Percentiles rank a stretch among this genome's conserved stretches.
Conservation (phyloP, 176 grass and related monocot genomes). For the Tillandsia fasciculata region DNA sequence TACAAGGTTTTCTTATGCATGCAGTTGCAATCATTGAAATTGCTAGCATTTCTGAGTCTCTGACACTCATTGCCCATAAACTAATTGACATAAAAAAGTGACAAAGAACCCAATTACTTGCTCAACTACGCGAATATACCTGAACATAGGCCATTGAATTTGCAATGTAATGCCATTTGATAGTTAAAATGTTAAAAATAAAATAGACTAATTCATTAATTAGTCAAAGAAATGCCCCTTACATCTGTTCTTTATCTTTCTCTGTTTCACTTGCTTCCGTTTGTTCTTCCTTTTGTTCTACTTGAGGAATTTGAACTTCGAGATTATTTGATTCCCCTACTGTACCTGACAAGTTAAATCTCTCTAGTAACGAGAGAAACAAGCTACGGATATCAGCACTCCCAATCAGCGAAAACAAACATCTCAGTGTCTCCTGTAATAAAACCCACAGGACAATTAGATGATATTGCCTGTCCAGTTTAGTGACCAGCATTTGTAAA, state of each 20-base stretch:
- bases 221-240: conserved; percentile 12
- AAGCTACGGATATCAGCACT: conserved; percentile 43
- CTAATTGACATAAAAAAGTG: too few relatives aligned
- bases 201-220: conserved; percentile 13
- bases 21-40: too few relatives aligned
- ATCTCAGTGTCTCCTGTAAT: conserved; percentile 69
- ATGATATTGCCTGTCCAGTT: background rate
- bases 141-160: background rate
- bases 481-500: background rate
- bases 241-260: conserved; percentile 46
- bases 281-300: conserved; percentile 16
- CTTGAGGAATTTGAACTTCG: conserved; percentile 36
- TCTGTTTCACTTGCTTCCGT: conserved; percentile 26
- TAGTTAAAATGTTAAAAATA: conserved; percentile 6
- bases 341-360: conserved; percentile 46
- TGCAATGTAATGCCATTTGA: background rate
- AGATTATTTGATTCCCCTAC: conserved; percentile 29
- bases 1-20: too few relatives aligned
- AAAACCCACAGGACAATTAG: conserved; percentile 7
- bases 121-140: too few relatives aligned
- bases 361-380: conserved; percentile 71
- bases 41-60: too few relatives aligned
- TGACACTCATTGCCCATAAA: too few relatives aligned
- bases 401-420: conserved; percentile 48
- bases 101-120: too few relatives aligned